Percentiles rank a stretch among this genome's conserved stretches.
phyloP scores from a whole-genome alignment of 2,329 filamentous ascomycete species.

The Pestalotiopsis sp. region DNA sequence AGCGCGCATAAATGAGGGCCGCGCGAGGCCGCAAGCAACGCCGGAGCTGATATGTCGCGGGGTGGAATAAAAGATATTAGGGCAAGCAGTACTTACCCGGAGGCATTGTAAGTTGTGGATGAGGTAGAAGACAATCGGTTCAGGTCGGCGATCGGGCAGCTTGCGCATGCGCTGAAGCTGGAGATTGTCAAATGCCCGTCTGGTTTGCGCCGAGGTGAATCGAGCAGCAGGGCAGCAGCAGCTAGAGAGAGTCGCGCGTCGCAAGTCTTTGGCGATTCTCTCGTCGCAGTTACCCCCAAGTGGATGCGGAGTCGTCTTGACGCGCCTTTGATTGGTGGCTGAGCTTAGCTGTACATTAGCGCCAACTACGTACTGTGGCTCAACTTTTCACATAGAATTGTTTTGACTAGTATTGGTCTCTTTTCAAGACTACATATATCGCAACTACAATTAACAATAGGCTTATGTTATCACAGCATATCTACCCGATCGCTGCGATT shows the following conservation, averaged over 20 bases:
- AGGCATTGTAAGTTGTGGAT: slow-evolving; percentile 20
- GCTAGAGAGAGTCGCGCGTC: not conserved
- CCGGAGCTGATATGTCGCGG: not conserved
- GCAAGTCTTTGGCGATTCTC: not conserved
- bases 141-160: not conserved
- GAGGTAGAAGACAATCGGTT: not conserved
- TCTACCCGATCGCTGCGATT: too few species aligned
- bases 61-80: slow-evolving; percentile 10
- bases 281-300: not conserved
- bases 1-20: not conserved
- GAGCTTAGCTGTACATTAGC: not conserved
- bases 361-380: too few species aligned
- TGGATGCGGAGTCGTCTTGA: not conserved
- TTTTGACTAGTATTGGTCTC: too few species aligned
- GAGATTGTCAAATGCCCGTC: not conserved
- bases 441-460: too few species aligned
- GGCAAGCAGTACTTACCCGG: slow-evolving; percentile 22
- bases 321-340: not conserved
- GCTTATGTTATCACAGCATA: too few species aligned
- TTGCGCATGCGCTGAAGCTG: not conserved
- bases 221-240: not conserved
- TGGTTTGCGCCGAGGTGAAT: not conserved
- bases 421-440: too few species aligned
- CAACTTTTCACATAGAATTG: too few species aligned
- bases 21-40: not conserved